Conservation (phyloP, 2,329 filamentous ascomycete genomes). For the Apiospora aurea region DNA sequence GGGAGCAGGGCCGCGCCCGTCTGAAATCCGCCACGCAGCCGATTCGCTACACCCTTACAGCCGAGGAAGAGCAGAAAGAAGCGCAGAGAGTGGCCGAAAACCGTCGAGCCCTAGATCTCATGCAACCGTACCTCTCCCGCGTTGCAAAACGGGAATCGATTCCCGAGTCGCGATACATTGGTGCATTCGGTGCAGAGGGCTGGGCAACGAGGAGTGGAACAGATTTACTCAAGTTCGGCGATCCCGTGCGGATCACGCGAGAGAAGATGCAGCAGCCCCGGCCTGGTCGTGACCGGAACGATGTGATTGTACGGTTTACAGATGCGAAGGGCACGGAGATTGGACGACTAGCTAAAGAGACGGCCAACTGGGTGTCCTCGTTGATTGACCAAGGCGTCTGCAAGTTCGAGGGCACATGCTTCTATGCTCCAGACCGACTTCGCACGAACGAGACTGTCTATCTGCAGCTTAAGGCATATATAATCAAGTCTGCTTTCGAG, state of each 20-base stretch:
- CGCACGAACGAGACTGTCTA: conserved; percentile 95
- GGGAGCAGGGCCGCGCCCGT: no score
- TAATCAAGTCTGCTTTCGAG: conserved; percentile 79
- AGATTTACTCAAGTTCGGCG: conserved; percentile 79
- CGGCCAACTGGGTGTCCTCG: conserved; percentile 89
- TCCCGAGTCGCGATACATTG: conserved; percentile 73
- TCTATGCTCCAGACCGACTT: conserved; percentile 85
- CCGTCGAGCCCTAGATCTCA: no score
- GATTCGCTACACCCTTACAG: no score
- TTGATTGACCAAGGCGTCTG: conserved; percentile 91
- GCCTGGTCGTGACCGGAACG: conserved; percentile 64
- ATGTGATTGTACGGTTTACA: conserved; percentile 92
- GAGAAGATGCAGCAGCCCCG: conserved; percentile 65
- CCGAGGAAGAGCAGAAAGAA: no score
- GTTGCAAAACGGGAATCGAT: conserved; percentile 33
- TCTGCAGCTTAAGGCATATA: conserved; percentile 80
- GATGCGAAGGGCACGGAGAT: conserved; percentile 81
- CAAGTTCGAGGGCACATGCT: conserved; percentile 84
- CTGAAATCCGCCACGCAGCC: no score
- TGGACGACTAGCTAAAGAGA: conserved; percentile 85
- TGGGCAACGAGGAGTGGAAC: conserved; percentile 90
- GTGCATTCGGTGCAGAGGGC: conserved; percentile 87
- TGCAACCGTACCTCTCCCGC: background rate
- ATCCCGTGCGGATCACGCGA: conserved; percentile 85
- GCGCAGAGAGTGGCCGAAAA: background rate